Evolutionary conservation across 352 stramenopile genomes (phyloP), one percentile per base, ranked within the genome.

Genomic region (Pythium oligandrum): DNA sequence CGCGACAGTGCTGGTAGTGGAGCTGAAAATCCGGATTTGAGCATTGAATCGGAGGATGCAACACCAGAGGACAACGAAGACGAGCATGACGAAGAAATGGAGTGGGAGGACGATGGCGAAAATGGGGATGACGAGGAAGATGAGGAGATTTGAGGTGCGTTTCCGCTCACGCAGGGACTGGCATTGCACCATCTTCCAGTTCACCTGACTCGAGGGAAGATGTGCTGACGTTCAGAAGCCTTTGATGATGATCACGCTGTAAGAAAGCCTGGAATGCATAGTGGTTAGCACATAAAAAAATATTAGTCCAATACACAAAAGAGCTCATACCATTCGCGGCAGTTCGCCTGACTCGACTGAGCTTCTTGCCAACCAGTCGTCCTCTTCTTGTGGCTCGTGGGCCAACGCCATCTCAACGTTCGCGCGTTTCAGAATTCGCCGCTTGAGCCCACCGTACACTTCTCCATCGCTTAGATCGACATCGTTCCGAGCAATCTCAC

Each of bases 381-480:
- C 10, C 9, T 33, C 32, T 39, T 12, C 48, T 40, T 11, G 40
- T 63, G 10, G 57, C 42, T 37, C 38, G 11, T 53, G 3, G 11
- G 9, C 12, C 8, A 56, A 33, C 4, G 32, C 48, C 3, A 45
- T 35, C 12, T 10, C n/a, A 5, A n/a, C 10, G 32, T 79, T 75
- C 40, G 71, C 79, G 11, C 44, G 31, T 6, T 49, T 59, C 7
- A 68, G 37, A 34, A 73, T 62, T 17, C 60, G 58, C 4, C 55
- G 61, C 30, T 70, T 63, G 6, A 45, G 49, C 3, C 57, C 40
- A 4, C 76, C 76, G 53, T 66, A 83, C 43, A 89, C 55, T 49
- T 91, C 81, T 3, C 76, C 81, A 44, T 91, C 81, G 44, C 81
- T 91, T n/a, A 83, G 48, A 44, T 85, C 71, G 6, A 53, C 48